phyloP scores from a whole-genome alignment of 192 early-diverging fungal species.

The Backusella tuberculispora region DNA sequence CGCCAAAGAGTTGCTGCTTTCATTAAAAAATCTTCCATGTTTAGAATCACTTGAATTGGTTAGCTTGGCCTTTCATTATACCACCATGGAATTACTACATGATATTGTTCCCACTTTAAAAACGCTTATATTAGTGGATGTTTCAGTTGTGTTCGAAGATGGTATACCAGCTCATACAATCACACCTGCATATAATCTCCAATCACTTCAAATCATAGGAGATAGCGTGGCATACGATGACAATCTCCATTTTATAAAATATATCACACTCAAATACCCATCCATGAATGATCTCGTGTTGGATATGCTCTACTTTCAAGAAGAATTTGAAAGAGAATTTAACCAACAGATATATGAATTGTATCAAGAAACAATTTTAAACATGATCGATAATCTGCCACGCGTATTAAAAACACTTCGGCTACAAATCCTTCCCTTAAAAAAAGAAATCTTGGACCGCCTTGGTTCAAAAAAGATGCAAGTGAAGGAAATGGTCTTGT shows the following conservation, averaged over 20 bases:
- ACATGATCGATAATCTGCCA: neutral
- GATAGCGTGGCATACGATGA: neutral
- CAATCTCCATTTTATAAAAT: neutral
- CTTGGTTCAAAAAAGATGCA: neutral
- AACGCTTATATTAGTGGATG: neutral
- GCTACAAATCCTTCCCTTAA: neutral
- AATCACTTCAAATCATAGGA: neutral
- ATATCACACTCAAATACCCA: neutral
- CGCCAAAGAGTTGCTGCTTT: neutral
- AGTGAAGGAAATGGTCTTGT: neutral
- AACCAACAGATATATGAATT: neutral
- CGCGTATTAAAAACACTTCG: neutral
- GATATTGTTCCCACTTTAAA: neutral
- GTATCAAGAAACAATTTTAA: neutral
- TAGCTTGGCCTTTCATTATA: neutral
- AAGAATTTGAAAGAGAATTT: neutral
- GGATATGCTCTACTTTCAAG: neutral
- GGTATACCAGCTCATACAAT: neutral
- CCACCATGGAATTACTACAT: neutral
- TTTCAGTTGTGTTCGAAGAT: neutral
- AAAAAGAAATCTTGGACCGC: neutral
- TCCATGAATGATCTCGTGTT: neutral
- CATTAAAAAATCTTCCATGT: neutral
- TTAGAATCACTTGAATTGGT: slow-evolving; percentile 2
- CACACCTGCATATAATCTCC: neutral